phyloP scores from a whole-genome alignment of 2,329 filamentous ascomycete genomes.

The Aphanocladium album region DNA sequence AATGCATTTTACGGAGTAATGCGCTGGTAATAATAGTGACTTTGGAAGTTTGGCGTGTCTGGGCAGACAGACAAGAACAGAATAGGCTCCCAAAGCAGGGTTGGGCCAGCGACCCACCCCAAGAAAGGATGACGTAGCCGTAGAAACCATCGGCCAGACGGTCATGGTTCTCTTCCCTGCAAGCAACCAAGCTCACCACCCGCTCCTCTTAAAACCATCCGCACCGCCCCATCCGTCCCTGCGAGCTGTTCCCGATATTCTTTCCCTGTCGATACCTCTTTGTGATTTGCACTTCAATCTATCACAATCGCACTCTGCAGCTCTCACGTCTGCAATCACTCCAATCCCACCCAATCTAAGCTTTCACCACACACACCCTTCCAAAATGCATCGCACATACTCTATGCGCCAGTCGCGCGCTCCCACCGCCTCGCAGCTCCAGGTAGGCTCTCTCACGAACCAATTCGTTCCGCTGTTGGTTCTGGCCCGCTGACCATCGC shows the following conservation, averaged over 20 bases:
- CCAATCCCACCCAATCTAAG: background rate
- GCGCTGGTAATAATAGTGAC: background rate
- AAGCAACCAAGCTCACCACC: conserved; percentile 10
- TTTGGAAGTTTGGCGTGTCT: background rate
- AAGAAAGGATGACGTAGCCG: conserved; percentile 16
- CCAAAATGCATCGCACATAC: conserved; percentile 92
- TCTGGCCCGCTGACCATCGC: conserved; percentile 9
- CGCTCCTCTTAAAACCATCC: conserved; percentile 11
- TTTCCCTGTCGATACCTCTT: conserved; percentile 8
- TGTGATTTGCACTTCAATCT: conserved; percentile 8
- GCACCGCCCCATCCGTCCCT: conserved; percentile 9
- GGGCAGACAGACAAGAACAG: too few species aligned
- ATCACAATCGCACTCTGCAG: background rate
- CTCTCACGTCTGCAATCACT: background rate
- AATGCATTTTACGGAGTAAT: too few species aligned
- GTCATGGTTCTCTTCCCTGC: background rate
- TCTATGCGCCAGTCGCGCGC: conserved; percentile 97
- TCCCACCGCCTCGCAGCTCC: conserved; percentile 79
- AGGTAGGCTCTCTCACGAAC: conserved; percentile 37
- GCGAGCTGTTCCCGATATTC: conserved; percentile 4
- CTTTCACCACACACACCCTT: conserved; percentile 6
- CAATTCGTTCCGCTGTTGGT: background rate
- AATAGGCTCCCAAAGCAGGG: conserved; percentile 3
- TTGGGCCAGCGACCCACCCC: conserved; percentile 6
- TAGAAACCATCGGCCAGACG: conserved; percentile 11